Percentiles rank a stretch among this genome's conserved stretches.
Evolutionary conservation across 768 basidiomycete species (phyloP).

Genomic region (Glaciozyma antarctica): DNA sequence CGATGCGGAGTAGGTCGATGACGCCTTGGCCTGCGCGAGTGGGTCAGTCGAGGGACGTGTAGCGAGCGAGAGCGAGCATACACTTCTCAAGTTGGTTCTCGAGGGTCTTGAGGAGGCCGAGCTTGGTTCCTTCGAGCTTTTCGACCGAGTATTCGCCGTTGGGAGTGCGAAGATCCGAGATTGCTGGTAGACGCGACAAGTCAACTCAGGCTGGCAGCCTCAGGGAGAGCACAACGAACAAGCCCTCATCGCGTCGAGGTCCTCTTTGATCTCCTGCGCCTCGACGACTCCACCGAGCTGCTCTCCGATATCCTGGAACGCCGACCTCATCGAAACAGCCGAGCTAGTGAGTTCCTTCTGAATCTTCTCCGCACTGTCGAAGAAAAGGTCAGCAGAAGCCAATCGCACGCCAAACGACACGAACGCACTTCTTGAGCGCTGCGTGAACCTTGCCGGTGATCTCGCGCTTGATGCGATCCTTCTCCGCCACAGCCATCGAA

Average conservation of each 20-base stretch:
- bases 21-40: constrained; percentile 5
- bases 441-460: background rate
- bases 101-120: background rate
- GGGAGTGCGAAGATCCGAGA: background rate
- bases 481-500: background rate
- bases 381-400: background rate
- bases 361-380: background rate
- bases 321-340: background rate
- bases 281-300: background rate
- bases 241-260: no score
- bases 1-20: constrained; percentile 8
- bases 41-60: background rate
- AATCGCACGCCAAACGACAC: no score
- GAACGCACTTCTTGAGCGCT: constrained; percentile 3
- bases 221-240: no score
- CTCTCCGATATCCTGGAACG: background rate
- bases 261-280: no score
- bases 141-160: background rate
- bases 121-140: constrained; percentile 12
- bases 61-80: background rate
- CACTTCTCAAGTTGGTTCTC: constrained; percentile 1
- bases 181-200: background rate
- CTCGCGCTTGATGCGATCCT: constrained; percentile 11
- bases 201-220: background rate
- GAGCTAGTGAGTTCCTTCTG: background rate